Evolutionary conservation across 441 rosid species (phyloP).

Genomic region (Melastoma candidum): DNA sequence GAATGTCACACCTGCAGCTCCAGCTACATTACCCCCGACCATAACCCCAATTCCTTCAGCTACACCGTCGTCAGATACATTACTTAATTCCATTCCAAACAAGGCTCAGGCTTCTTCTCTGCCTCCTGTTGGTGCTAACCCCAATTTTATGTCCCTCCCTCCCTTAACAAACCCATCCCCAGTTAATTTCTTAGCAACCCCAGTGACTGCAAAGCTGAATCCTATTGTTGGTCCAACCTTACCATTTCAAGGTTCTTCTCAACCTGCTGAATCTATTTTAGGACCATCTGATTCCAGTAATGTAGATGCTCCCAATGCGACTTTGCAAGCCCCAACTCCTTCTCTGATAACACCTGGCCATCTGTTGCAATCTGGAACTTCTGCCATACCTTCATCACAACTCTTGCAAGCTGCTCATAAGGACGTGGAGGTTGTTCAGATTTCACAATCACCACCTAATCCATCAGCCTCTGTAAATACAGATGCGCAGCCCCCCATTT

Average conservation of each 20-base stretch:
- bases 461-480: constrained; percentile 30
- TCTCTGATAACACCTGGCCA: constrained; percentile 70
- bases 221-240: constrained; percentile 31
- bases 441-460: constrained; percentile 14
- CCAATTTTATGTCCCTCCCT: constrained; percentile 37
- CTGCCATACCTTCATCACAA: constrained; percentile 5
- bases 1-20: constrained; percentile 22
- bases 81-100: constrained; percentile 33
- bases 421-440: constrained; percentile 19
- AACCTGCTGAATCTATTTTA: constrained; percentile 29
- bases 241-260: constrained; percentile 31
- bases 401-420: constrained; percentile 14
- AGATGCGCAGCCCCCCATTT: constrained; percentile 23
- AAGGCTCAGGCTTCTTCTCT: constrained; percentile 34
- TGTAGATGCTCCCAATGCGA: constrained; percentile 17
- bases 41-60: constrained; percentile 26
- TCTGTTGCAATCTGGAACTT: constrained; percentile 49
- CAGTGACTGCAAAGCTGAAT: constrained; percentile 34
- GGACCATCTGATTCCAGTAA: constrained; percentile 31
- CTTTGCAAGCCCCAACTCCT: constrained; percentile 28
- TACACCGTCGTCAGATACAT: constrained; percentile 44
- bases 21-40: no score
- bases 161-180: constrained; percentile 34
- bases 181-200: constrained; percentile 28
- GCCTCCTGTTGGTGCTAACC: constrained; percentile 31